Base-by-base conservation (phyloP, 2,329 filamentous ascomycete genomes). In the Aspergillus latus region DNA sequence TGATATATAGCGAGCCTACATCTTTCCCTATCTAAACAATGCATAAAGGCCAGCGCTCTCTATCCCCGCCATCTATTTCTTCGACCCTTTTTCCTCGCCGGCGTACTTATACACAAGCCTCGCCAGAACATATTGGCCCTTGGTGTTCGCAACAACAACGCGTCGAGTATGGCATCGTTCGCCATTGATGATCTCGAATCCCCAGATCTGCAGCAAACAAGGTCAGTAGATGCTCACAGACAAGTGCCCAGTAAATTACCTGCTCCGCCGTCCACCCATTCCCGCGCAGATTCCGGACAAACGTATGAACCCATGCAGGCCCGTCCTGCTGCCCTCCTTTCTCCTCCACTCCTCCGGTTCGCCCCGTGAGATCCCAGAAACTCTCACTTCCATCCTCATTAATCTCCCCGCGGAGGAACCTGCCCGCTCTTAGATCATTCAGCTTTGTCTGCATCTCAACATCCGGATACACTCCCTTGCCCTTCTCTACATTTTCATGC, bases 101-200 rank as follows among this genome's bases (percentile, higher is more conserved):
- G n/a, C 10, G n/a, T 37, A 37, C 34, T 26, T 40, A 37, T 52
- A 52, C 10, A 47, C 26, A 5, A 39, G 13, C 9, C 50, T 39
- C 2, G 28, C 50, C 7, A 47, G 16, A 5, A 36, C 42, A 21
- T 32, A 52, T 11, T 52, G 11, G 0, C 50, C 50, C 34, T 52
- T 46, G 9, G 26, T 26, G 39, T 46, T 46, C 0, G 9, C 30
- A 21, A 32, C 29, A 10, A 55, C 47, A 8, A 55, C 32, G 11
- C 52, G 46, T 1, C 46, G 40, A 0, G 52, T 49, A 45, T 55
- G 52, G 7, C 29, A 55, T 6, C 47, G 11, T n/a, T 40, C 26
- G 11, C 52, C 52, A 11, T 50, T 8, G 4, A 50, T 45, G 21
- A 15, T 21, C 26, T 55, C 52, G 28, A 55, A 55, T 1, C 52